Evolutionary conservation across 2,329 filamentous ascomycete genomes (phyloP), one percentile per base, ranked within the genome.

Genomic region (Aspergillus calidoustus): DNA sequence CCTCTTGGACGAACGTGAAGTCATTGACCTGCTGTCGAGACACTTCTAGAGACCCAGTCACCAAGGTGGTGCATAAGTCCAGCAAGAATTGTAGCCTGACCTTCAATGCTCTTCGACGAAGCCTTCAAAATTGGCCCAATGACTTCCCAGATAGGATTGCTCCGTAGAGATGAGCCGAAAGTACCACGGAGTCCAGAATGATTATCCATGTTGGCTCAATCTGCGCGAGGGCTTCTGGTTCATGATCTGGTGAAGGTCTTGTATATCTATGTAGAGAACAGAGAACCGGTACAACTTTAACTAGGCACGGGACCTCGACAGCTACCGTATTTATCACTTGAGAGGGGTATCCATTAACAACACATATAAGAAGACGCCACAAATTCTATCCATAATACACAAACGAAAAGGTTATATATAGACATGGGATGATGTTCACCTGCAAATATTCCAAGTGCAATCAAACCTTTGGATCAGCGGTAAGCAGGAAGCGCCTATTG

Each of bases 101-200:
- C 71, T 70, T 67, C 54, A 3, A 72, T 52, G 31, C 30, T 61
- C 28, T 55, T 25, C 9, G 57, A 28, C 6, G 59, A 61, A 22
- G 57, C 30, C 15, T 59, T 59, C 13, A 75, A 54, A 25, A 67
- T 44, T 31, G 68, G 71, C 9, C 60, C 66, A 11, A 76, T 63
- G 25, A 66, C 61, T 17, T 68, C 69, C 74, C 78, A 80, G 31
- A 80, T 72, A 5, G 74, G 67, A 23, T 77, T 76, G 31, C 69
- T 67, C 13, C 76, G 75, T 13, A 82, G 75, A 17, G 71, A 73
- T n/a, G 73, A 70, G 66, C 77, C 79, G 69, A 82, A 82, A n/a
- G 60, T 59, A 1, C 67, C 65, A n/a, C 30, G 55, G 17, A 64
- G 19, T 22, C 15, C 5, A 0, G 25, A 17, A n/a, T 44, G 54